These are phyloP conservation scores for Hevea brasiliensis DNA, from an alignment of 345 rosid species.

Conservation along the genomic window DNA sequence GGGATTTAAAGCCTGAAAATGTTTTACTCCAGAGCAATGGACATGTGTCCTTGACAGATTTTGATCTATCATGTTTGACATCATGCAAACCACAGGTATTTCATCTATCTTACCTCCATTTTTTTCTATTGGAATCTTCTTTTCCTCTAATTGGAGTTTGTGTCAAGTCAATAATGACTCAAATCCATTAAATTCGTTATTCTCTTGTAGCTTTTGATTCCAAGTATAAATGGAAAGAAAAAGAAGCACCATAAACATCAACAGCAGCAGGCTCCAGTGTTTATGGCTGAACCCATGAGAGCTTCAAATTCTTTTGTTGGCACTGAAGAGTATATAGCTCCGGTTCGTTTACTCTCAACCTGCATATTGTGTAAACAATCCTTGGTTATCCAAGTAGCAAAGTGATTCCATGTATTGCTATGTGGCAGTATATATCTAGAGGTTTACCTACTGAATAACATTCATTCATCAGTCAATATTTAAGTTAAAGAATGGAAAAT, in stretches of 20 bases:
- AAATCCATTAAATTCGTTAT: constrained; percentile 1
- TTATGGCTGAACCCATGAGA: constrained; percentile 94
- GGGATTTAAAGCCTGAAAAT: constrained; percentile 92
- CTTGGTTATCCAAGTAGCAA: too few species aligned
- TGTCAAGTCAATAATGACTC: background rate
- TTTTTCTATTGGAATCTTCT: background rate
- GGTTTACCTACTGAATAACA: too few species aligned
- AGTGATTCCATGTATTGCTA: too few species aligned
- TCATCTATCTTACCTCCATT: background rate
- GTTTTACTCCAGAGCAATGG: constrained; percentile 75
- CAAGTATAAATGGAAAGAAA: constrained; percentile 55
- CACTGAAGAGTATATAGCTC: constrained; percentile 97
- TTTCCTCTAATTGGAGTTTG: background rate
- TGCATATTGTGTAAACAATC: too few species aligned
- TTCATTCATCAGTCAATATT: too few species aligned
- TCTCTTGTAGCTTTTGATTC: constrained; percentile 63
- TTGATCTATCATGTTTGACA: constrained; percentile 91
- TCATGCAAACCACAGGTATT: constrained; percentile 89
- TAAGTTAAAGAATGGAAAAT: too few species aligned
- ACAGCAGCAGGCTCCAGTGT: constrained; percentile 57
- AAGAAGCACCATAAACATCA: constrained; percentile 41
- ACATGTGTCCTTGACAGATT: constrained; percentile 79
- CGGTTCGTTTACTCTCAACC: constrained; percentile 45
- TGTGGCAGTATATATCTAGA: too few species aligned
- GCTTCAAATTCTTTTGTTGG: constrained; percentile 98